Percentiles rank a stretch among this genome's conserved stretches.
These are phyloP conservation scores for Skeletonema grethae DNA, from an alignment of 108 stramenopile genomes.

Conservation along the genomic window DNA sequence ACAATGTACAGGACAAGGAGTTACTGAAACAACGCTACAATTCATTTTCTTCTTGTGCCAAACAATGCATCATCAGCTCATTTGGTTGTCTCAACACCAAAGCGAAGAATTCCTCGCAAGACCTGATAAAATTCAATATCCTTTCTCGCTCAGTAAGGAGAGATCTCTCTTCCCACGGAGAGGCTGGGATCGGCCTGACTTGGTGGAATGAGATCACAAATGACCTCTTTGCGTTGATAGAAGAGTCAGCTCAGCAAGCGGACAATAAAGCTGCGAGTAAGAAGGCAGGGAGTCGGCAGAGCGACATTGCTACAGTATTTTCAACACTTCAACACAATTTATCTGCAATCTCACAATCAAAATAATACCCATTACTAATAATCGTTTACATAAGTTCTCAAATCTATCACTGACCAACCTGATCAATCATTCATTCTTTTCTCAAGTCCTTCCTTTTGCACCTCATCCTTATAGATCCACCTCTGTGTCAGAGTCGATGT, in stretches of 20 bases:
- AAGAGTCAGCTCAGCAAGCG: background rate
- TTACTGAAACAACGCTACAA: constrained; percentile 21
- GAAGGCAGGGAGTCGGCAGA: background rate
- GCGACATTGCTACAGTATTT: constrained; percentile 12
- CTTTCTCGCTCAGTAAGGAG: constrained; percentile 30
- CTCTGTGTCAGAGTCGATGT: constrained; percentile 70
- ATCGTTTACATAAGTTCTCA: background rate
- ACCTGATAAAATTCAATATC: constrained; percentile 12
- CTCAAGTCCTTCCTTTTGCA: constrained; percentile 60
- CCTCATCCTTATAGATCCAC: constrained; percentile 60
- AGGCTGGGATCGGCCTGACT: constrained; percentile 16
- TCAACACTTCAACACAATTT: constrained; percentile 36
- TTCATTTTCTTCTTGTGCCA: constrained; percentile 29
- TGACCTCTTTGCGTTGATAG: constrained; percentile 13
- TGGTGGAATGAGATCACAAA: constrained; percentile 45
- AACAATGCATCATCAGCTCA: constrained; percentile 30
- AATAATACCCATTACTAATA: background rate
- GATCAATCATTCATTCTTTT: constrained; percentile 37
- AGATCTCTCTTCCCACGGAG: constrained; percentile 21
- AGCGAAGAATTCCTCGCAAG: background rate
- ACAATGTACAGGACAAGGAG: background rate
- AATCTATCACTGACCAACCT: background rate
- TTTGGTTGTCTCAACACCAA: background rate
- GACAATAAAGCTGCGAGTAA: background rate
- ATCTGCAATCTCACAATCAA: constrained; percentile 1